Percentiles rank a stretch among this genome's conserved stretches.
These are phyloP conservation scores for Stentor roeselii DNA, from an alignment of 73 alveolate genomes.

Conservation along the genomic window DNA sequence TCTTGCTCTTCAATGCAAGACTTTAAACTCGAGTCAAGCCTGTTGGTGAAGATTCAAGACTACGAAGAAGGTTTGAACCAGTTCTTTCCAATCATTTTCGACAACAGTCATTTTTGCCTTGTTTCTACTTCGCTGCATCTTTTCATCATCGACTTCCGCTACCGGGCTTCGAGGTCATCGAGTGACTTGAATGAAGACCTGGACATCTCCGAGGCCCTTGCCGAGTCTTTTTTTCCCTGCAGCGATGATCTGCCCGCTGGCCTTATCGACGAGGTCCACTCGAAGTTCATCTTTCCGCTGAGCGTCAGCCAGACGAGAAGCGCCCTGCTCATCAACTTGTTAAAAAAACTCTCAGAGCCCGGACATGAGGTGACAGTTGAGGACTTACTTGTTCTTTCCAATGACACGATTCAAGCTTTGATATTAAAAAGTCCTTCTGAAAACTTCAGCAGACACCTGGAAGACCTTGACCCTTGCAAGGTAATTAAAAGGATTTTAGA, in stretches of 20 bases:
- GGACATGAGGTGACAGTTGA: neutral
- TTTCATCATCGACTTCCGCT: constrained; percentile 32
- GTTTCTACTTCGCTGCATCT: constrained; percentile 35
- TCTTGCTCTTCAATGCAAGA: neutral
- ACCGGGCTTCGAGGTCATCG: neutral
- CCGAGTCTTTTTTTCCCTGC: neutral
- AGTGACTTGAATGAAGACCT: neutral
- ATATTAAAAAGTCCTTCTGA: neutral
- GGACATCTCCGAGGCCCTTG: neutral
- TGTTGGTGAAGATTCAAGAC: constrained; percentile 7
- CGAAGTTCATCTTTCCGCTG: neutral
- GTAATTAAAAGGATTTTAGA: neutral
- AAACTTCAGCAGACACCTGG: neutral
- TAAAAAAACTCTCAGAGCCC: too few relatives aligned
- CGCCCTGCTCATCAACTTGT: neutral
- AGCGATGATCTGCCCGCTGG: neutral
- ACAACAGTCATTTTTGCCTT: constrained; percentile 40
- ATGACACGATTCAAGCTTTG: neutral
- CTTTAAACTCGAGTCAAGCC: constrained; percentile 19
- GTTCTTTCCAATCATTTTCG: constrained; percentile 43
- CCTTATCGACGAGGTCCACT: neutral
- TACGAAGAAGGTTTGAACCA: constrained; percentile 39
- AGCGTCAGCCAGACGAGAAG: neutral
- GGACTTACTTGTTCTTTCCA: neutral
- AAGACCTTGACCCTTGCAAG: neutral